Conservation (phyloP, 805 yeast species). For the Yarrowia sp. region DNA sequence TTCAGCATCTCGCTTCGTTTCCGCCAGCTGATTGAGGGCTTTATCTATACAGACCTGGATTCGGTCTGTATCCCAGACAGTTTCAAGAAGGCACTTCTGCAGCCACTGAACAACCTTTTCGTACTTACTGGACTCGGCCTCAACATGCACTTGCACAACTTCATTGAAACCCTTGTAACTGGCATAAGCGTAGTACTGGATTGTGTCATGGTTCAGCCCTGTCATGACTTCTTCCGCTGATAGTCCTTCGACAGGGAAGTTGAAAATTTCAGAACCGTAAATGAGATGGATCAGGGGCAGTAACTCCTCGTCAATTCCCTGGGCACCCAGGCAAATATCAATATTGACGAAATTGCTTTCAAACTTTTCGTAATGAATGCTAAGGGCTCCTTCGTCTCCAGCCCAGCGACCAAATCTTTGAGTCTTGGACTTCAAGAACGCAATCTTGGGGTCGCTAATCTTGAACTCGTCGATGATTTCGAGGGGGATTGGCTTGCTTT, state of each 20-base stretch:
- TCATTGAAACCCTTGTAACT: constrained; percentile 73
- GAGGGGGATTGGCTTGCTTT: constrained; percentile 80
- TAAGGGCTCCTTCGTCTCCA: constrained; percentile 66
- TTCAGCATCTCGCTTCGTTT: constrained; percentile 67
- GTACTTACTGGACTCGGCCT: constrained; percentile 69
- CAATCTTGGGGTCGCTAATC: constrained; percentile 77
- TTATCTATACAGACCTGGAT: constrained; percentile 70
- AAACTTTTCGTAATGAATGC: constrained; percentile 78
- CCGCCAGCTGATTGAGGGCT: constrained; percentile 65
- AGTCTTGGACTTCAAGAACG: constrained; percentile 72
- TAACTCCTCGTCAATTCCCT: constrained; percentile 57
- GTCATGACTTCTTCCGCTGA: constrained; percentile 81
- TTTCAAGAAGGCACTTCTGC: constrained; percentile 64
- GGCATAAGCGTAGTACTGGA: constrained; percentile 57
- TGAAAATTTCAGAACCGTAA: constrained; percentile 65
- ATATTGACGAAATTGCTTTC: constrained; percentile 80
- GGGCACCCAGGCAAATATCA: constrained; percentile 65
- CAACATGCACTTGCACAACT: constrained; percentile 64
- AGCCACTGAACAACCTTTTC: constrained; percentile 78
- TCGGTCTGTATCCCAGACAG: constrained; percentile 75
- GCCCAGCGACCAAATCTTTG: constrained; percentile 55
- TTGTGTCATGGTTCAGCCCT: constrained; percentile 73
- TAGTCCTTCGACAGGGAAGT: constrained; percentile 77
- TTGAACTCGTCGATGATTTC: constrained; percentile 66
- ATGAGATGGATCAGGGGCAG: constrained; percentile 70